Base-by-base conservation (phyloP, 169 alveolate genomes). In the Plasmodium falciparum region DNA sequence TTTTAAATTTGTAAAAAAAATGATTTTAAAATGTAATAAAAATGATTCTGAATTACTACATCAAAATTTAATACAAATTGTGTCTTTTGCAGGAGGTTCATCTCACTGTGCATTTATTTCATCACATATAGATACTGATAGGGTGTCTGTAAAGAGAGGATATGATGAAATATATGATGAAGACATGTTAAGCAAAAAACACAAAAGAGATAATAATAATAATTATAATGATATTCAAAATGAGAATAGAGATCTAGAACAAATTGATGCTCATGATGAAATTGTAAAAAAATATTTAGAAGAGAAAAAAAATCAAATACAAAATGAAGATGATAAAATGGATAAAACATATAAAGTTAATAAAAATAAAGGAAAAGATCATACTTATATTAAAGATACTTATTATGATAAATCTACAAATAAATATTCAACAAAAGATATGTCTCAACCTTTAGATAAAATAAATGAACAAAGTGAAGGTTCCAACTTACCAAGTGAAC, bases 31-130 rank as follows among this genome's bases (percentile, higher is more conserved):
- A 74, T 22, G 33, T 59, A 74, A 52, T 49, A 73, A 15, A 39
- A 52, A 61, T 17, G 45, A 29, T 7, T 17, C 67, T n/a, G 71
- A 50, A 17, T 7, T 24, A 11, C 12, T 47, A 8, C 59, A 61
- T 17, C 22, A 52, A 52, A 67, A 65, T 61, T 22, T 52, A 17
- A 49, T 80, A 12, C 29, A 69, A 67, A 80, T 80, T 54, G 47
- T 26, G 9, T 80, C 90, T 24, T 69, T 80, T 24, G 52, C 90
- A 12, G 90, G 90, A 15, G 90, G 90, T 12, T 80, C 90, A 15
- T 66, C 90, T 45, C 90, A 80, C 39, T 80, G 90, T 33, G 83
- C 90, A 12, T 80, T 80, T 54, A 80, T 80, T 29, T 67, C 73
- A 2, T 80, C 90, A 2, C 90, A 80, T 43, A 26, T 56, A n/a